Conservation (phyloP, 768 basidiomycete genomes). For the Leccinellum rugosiceps region DNA sequence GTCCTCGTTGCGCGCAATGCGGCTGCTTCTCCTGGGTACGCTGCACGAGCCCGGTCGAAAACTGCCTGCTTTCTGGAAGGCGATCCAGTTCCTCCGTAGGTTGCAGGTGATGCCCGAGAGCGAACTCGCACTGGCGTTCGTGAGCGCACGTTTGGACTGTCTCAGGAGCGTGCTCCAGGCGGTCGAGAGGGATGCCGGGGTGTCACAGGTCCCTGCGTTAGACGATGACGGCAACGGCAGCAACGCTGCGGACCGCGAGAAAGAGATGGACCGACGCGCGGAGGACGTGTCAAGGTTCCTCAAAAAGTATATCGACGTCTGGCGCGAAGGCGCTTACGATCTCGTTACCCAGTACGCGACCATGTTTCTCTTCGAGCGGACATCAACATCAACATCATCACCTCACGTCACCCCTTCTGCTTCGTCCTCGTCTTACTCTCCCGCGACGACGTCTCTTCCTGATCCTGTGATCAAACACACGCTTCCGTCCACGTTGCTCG, state of each 20-base stretch:
- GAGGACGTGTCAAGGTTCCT: slow-evolving; percentile 76
- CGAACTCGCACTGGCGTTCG: slow-evolving; percentile 83
- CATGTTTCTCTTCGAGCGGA: slow-evolving; percentile 74
- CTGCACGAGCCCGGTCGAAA: slow-evolving; percentile 81
- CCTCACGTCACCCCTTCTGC: slow-evolving; percentile 10
- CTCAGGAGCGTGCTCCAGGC: slow-evolving; percentile 57
- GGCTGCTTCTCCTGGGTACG: slow-evolving; percentile 70
- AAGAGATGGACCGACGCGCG: slow-evolving; percentile 54
- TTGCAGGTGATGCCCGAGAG: slow-evolving; percentile 72
- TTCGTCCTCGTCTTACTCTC: slow-evolving; percentile 18
- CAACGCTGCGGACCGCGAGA: slow-evolving; percentile 34
- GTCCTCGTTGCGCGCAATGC: slow-evolving; percentile 62
- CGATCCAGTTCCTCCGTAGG: slow-evolving; percentile 80
- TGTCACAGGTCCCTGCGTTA: slow-evolving; percentile 28
- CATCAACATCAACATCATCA: slow-evolving; percentile 26
- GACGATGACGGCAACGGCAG: slow-evolving; percentile 8
- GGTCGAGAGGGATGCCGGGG: slow-evolving; percentile 40
- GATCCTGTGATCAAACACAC: slow-evolving; percentile 29
- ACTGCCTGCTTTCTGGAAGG: slow-evolving; percentile 86
- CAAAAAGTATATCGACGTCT: slow-evolving; percentile 84
- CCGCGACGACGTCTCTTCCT: slow-evolving; percentile 19
- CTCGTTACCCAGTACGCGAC: slow-evolving; percentile 86
- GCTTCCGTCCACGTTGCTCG: slow-evolving; percentile 30
- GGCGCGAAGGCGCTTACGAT: slow-evolving; percentile 92
- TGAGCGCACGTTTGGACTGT: slow-evolving; percentile 67